phyloP scores from a whole-genome alignment of 2,329 filamentous ascomycete genomes.

The Leptographium flavum region DNA sequence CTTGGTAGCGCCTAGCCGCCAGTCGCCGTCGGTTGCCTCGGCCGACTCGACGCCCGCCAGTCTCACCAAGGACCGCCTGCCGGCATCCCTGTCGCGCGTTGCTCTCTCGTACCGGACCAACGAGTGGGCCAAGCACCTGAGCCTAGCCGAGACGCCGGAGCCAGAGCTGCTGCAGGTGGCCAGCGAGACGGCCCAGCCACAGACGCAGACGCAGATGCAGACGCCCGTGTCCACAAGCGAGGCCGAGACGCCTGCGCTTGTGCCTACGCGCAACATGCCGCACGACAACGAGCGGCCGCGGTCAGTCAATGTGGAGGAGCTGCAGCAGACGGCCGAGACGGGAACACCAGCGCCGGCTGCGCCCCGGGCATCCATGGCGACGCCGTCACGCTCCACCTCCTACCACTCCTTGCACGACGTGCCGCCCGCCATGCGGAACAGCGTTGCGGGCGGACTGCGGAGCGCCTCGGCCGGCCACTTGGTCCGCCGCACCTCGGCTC shows the following conservation, averaged over 20 bases:
- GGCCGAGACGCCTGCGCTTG: too few relatives aligned
- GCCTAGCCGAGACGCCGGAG: constrained; percentile 58
- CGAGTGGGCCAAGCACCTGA: constrained; percentile 89
- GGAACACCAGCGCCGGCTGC: constrained; percentile 27
- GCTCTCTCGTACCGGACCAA: constrained; percentile 79
- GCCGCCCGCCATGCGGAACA: not conserved
- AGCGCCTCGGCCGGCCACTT: constrained; percentile 12
- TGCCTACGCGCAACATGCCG: not conserved
- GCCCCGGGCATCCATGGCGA: constrained; percentile 5
- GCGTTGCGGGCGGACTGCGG: constrained; percentile 7
- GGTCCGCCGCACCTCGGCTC: constrained; percentile 14
- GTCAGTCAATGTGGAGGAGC: constrained; percentile 48
- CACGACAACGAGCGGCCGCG: constrained; percentile 33
- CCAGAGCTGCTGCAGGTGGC: constrained; percentile 41
- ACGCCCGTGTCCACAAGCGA: not conserved
- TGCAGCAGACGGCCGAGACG: constrained; percentile 47
- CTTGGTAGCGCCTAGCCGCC: too few relatives aligned
- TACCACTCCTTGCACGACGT: constrained; percentile 5
- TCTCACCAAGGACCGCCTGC: constrained; percentile 48
- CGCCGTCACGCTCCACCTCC: constrained; percentile 13
- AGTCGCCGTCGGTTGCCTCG: constrained; percentile 19
- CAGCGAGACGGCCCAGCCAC: constrained; percentile 18
- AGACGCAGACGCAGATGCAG: not conserved
- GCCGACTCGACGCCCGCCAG: constrained; percentile 28
- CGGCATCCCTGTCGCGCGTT: constrained; percentile 58